These are phyloP conservation scores for Arthrinium puccinioides DNA, from an alignment of 2,329 filamentous ascomycete species.

Conservation along the genomic window DNA sequence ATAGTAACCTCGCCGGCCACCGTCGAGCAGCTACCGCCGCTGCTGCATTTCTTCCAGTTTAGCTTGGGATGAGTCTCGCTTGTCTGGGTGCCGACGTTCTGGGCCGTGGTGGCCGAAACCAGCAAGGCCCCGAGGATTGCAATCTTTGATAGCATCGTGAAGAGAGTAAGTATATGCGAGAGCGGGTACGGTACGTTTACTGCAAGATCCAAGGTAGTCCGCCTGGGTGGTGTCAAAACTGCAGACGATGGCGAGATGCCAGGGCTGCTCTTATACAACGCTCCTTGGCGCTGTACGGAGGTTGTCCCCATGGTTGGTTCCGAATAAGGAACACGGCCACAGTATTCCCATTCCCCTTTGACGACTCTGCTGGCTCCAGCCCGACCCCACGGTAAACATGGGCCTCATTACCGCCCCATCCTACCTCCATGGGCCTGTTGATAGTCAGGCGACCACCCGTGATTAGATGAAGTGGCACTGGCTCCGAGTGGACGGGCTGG, in stretches of 20 bases:
- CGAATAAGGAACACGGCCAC: slow-evolving; percentile 1
- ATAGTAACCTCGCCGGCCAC: slow-evolving; percentile 36
- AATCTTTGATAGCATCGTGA: slow-evolving; percentile 15
- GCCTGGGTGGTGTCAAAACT: neutral
- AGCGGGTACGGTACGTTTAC: no score
- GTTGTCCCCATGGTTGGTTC: neutral
- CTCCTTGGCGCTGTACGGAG: neutral
- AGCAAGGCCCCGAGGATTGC: slow-evolving; percentile 25
- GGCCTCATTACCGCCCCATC: slow-evolving; percentile 1
- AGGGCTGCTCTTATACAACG: neutral
- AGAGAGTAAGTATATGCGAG: neutral
- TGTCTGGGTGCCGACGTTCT: slow-evolving; percentile 30
- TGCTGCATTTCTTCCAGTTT: slow-evolving; percentile 37
- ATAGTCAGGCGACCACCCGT: no score
- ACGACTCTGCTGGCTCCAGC: neutral
- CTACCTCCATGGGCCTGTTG: no score
- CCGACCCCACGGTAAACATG: neutral
- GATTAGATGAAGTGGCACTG: no score
- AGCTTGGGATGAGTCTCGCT: slow-evolving; percentile 36
- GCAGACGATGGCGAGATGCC: neutral
- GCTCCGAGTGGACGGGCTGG: no score
- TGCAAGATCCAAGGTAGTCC: neutral
- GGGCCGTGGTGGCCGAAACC: slow-evolving; percentile 26
- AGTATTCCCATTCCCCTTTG: neutral
- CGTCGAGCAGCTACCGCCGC: slow-evolving; percentile 32